A percentile compares a stretch with the other conserved stretches of the same genome.
Conservation (phyloP, 306 rosid genomes). For the Malus asiatica region DNA sequence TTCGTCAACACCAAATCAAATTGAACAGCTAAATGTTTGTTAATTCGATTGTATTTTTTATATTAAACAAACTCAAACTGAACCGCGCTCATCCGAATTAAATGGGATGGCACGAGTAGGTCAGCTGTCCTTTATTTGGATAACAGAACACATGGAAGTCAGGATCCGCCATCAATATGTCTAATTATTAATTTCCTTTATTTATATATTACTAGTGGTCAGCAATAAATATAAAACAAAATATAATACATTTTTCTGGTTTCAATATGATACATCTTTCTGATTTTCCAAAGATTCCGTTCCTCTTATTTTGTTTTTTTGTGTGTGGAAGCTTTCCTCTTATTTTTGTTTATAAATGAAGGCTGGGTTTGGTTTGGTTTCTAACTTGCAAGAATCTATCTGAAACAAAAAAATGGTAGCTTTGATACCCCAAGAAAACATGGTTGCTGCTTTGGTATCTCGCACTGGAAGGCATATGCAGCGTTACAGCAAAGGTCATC, state of each 20-base stretch:
- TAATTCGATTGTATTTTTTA: no score
- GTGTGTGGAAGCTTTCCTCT: no score
- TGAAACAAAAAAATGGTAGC: slow-evolving; percentile 38
- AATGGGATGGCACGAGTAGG: background rate
- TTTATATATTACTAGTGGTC: background rate
- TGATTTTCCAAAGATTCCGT: background rate
- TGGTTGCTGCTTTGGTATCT: slow-evolving; percentile 64
- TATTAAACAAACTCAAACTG: no score
- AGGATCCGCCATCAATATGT: background rate
- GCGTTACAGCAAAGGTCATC: slow-evolving; percentile 78
- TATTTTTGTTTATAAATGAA: background rate
- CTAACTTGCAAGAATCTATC: background rate
- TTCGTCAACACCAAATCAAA: no score
- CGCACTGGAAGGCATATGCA: slow-evolving; percentile 90
- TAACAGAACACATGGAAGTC: background rate
- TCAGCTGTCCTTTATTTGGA: background rate
- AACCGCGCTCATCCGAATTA: no score
- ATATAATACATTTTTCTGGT: background rate
- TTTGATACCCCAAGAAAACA: slow-evolving; percentile 56
- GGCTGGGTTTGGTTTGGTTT: background rate
- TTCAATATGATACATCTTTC: background rate
- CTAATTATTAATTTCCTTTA: background rate
- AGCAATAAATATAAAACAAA: background rate
- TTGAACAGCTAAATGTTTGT: no score
- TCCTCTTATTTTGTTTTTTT: background rate